Base-by-base conservation (phyloP, 495 filamentous ascomycete species). In the Neurospora sp. region DNA sequence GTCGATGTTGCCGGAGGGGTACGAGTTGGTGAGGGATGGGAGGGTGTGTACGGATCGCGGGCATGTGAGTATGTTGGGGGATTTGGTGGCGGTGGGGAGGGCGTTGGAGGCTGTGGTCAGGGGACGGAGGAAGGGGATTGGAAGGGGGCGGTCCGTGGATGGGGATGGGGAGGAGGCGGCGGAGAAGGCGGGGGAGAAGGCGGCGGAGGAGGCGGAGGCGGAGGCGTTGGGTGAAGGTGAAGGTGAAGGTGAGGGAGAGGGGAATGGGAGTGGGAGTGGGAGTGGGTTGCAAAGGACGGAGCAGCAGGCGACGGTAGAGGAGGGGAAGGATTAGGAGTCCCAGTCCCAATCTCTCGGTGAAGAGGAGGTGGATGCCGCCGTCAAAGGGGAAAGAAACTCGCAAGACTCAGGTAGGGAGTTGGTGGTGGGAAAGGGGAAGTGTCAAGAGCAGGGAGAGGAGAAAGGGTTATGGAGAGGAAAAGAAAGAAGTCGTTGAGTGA, bases 61-160 rank as follows among this genome's bases (percentile, higher is more conserved):
- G 0, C 95, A 98, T 84, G 90, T 98, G 27, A 91, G 90, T 5
- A 82, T 98, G 74, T 77, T 98, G 39, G 94, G 94, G 0, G 95
- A 98, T 84, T 80, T 97, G 71, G 90, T 92, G 76, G 93, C 89
- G 0, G 90, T 97, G 1, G 95, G 94, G 0, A 87, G 85, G 77
- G 93, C 91, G 78, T 73, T 98, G 22, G 79, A 81, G 72, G 92
- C 90, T 18, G 80, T 98, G 22, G 73, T 90, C 0, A 84, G 82
- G 70, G 94, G 88, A 8, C 83, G 94, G 71, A 84, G 81, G 74
- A 91, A 89, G 80, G 92, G 93, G 0, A 90, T 95, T 73, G 93
- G 91, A 18, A 75, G 89, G 76, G 89, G 86, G 2, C 14, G 48
- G 31, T 35, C 31, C 31, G 5, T 41, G 16, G 69, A 31, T 18